Evolutionary conservation across 257 asterid genomes (phyloP), one percentile per base, ranked within the genome.

Genomic region (Galeopsis tetrahit): DNA sequence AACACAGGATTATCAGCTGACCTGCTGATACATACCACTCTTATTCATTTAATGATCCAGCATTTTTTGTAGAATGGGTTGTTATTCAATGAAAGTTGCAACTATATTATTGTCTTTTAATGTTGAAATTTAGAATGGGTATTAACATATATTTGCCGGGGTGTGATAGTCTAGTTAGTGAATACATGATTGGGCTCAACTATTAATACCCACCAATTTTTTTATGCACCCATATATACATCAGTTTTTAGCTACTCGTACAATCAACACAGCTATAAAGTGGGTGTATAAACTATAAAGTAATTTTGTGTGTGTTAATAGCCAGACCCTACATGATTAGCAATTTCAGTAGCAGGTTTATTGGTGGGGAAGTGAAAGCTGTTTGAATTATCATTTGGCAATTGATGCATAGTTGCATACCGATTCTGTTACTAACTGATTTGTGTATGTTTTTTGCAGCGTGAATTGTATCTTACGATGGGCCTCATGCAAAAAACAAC

Each of bases 391-490:
- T 63, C 44, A 7, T 55, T 68, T 51, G n/a, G 28, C 53, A 10
- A 10, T 55, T 32, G 39, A 48, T 42, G 10, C 14, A 56, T 56
- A 49, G 39, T 40, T 42, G 10, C 14, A 56, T 56, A 49, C 10
- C 61, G 17, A 38, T n/a, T 6, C 46, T 31, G 56, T 71, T 65
- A 36, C 63, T 76, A 46, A 75, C 46, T 11, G 71, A 32, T 33
- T 69, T n/a, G 1, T 17, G 6, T 57, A 15, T 72, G 59, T 71
- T 73, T 75, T 82, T 31, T 80, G 66, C 86, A 94, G 97, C 38
- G 95, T 91, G 83, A 88, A 77, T 28, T 94, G 97, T 84, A 94
- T 91, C 78, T 84, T 94, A 72, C 87, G 89, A 7, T 94, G 98
- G 97, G 97, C 96, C 57, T 78, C 97, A 7, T 86, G 82, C 93